Base-by-base conservation (phyloP, 352 stramenopile genomes). In the Globisporangium sylvaticum region DNA sequence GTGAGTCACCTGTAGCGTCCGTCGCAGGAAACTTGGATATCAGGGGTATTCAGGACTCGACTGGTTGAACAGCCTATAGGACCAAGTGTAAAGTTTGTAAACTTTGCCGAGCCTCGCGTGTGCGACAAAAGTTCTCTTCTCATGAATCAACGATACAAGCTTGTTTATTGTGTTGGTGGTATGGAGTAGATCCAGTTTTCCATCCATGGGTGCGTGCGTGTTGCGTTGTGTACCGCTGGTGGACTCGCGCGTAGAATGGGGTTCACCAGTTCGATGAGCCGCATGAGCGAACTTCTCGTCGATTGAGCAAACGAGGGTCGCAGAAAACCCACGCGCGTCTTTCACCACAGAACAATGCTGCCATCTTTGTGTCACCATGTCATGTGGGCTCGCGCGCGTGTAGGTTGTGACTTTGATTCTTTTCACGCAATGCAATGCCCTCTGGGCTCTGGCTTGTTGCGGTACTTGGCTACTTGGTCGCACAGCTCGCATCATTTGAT, bases 151-250 rank as follows among this genome's bases (percentile, higher is more conserved):
- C 1, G 15, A n/a, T 50, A 6, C 18, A 22, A 50, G 42, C 6
- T 50, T 22, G 42, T 55, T 55, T 44, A 44, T 44, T n/a, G n/a
- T n/a, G n/a, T n/a, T n/a, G n/a, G n/a, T 55, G 48, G 48, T 55
- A 18, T 55, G 48, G 48, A 55, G 48, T 50, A 50, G 42, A 50
- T 22, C 42, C 42, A 50, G 42, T 50, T 50, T 22, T 20, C 15
- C 42, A 50, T 20, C 6, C 42, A 50, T 22, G 6, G 42, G 18
- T 50, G 18, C 42, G 42, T 50, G 42, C 42, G 42, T 50, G 39
- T 20, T 46, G 39, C 9, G 39, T 48, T 54, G 9, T 27, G 48
- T 55, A 18, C 48, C 48, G 48, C 8, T 27, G 48, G n/a, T 55
- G n/a, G 48, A 9, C 8, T 27, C 12, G n/a, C n/a, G 46, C 46